Percentiles rank a stretch among this genome's conserved stretches.
Conservation (phyloP, 2,329 filamentous ascomycete genomes). For the Graphiopsis chlorocephala region DNA sequence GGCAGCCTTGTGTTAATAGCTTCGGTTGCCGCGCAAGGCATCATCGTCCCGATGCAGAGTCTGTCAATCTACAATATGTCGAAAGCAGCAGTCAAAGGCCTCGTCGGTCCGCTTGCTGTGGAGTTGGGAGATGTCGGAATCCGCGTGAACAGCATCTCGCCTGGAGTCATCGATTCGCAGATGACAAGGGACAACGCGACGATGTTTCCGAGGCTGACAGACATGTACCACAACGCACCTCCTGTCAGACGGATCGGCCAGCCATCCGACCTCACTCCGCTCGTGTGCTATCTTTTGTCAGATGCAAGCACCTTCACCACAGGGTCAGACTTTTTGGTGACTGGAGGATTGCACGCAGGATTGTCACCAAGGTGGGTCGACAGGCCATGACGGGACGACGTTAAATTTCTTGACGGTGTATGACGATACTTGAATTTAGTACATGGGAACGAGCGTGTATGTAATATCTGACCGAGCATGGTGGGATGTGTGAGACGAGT, state of each 20-base stretch:
- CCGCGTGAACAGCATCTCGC: constrained; percentile 25
- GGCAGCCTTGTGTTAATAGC: constrained; percentile 38
- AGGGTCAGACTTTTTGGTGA: constrained; percentile 18
- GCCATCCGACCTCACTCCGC: constrained; percentile 17
- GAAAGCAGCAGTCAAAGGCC: constrained; percentile 28
- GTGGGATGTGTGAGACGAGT: too few species aligned
- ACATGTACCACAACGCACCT: constrained; percentile 19
- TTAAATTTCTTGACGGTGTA: not conserved
- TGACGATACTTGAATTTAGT: not conserved
- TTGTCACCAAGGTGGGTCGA: constrained; percentile 11
- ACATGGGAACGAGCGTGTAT: too few species aligned
- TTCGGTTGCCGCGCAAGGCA: constrained; percentile 34
- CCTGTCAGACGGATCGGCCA: constrained; percentile 16
- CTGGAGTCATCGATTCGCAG: constrained; percentile 22
- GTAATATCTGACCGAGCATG: too few species aligned
- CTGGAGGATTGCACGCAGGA: constrained; percentile 18
- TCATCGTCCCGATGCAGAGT: constrained; percentile 32
- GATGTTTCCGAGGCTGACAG: constrained; percentile 10
- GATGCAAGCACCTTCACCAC: constrained; percentile 18
- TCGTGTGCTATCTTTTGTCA: constrained; percentile 16
- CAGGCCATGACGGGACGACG: not conserved
- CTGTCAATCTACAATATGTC: constrained; percentile 36
- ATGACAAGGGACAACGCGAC: constrained; percentile 20
- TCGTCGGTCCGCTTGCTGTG: constrained; percentile 27
- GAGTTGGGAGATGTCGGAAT: constrained; percentile 24